Conservation (phyloP, 306 rosid genomes). For the apple (Malus domestica) region ASM211411v1 NC_041803.1:3160001-3160500, state of each 20-base stretch:
- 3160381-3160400: conserved; percentile 23
- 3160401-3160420: conserved; percentile 25
- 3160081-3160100: conserved; percentile 21
- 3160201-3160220: conserved; percentile 45
- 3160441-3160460: conserved; percentile 6
- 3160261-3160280: background rate
- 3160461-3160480: conserved; percentile 19
- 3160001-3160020: conserved; percentile 19
- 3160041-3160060: conserved; percentile 39
- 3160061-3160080: conserved; percentile 43
- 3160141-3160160: conserved; percentile 20
- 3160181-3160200: conserved; percentile 61
- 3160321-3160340: conserved; percentile 16
- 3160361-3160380: conserved; percentile 42
- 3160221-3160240: conserved; percentile 33
- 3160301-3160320: background rate
- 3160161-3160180: conserved; percentile 9
- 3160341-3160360: conserved; percentile 18
- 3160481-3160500: background rate
- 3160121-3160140: conserved; percentile 36
- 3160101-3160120: conserved; percentile 13
- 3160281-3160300: conserved; percentile 6
- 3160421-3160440: conserved; percentile 27
- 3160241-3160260: background rate
- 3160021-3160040: conserved; percentile 3